A percentile compares a stretch with the other conserved stretches of the same genome.
Conservation (phyloP, 2,329 filamentous ascomycete species). For the Tolypocladium cylindrosporum region DNA sequence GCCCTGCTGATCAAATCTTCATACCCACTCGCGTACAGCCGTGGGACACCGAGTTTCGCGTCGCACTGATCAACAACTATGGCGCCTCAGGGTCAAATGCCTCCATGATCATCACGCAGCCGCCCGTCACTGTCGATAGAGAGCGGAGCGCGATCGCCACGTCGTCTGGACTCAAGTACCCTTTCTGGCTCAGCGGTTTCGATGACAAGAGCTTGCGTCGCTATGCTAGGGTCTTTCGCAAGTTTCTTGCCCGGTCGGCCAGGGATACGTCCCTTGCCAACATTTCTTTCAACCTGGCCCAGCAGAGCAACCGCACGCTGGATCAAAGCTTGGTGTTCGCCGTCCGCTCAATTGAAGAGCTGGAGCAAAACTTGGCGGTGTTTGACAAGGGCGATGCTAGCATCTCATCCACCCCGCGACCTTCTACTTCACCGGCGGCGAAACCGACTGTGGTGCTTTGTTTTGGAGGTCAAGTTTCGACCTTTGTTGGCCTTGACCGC, state of each 20-base stretch:
- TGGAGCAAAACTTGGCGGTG: constrained; percentile 14
- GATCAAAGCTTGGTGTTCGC: constrained; percentile 13
- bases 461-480: constrained; percentile 18
- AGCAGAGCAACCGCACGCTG: constrained; percentile 17
- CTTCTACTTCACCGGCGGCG: neutral
- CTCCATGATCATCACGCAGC: constrained; percentile 10
- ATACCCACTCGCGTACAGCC: constrained; percentile 12
- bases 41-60: constrained; percentile 9
- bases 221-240: neutral
- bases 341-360: constrained; percentile 2
- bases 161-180: neutral
- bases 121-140: neutral
- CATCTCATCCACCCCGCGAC: neutral
- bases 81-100: constrained; percentile 19
- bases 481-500: constrained; percentile 17
- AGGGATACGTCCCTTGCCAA: constrained; percentile 6
- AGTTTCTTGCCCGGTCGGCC: neutral
- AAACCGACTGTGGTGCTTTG: constrained; percentile 21
- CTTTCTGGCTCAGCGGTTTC: constrained; percentile 1
- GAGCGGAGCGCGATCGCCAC: neutral
- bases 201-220: constrained; percentile 1
- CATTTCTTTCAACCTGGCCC: constrained; percentile 20
- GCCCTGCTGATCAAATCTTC: constrained; percentile 3
- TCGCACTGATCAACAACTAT: constrained; percentile 24
- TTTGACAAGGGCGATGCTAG: neutral